Evolutionary conservation across 1,284 basidiomycete species (phyloP), one percentile per base, ranked within the genome.

Genomic region (Porodaedalea pini): DNA sequence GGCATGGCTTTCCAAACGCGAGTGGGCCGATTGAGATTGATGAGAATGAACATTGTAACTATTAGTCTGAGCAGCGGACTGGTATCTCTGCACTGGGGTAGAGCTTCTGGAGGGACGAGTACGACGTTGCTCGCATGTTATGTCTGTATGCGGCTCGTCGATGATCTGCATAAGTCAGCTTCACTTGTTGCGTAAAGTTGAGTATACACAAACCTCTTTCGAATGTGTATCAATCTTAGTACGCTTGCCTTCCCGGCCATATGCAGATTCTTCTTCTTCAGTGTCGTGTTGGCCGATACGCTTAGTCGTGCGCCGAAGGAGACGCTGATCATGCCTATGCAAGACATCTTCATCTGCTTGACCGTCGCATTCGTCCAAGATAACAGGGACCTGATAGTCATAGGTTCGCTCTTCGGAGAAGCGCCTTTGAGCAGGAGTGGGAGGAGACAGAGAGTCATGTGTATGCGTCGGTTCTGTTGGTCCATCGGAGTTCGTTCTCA

Each of bases 231-330:
- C 54, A 45, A 49, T 47, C 40, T 60, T 60, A 25, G 32, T 23
- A 27, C 58, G 54, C 29, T 60, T 60, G 4, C 43, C 50, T 25
- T 48, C 54, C 27, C 58, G 29, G 17, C 13, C 31, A 32, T 56
- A 29, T 23, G 23, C 11, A 2, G 23, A 23, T 17, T 51, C 49
- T 6, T 51, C 40, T 23, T 52, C 54, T 13, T 53, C 43, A 7
- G 21, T 17, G 13, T 37, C 32, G 17, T 51, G 31, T 36, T 51
- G 50, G 3, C 37, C 47, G 27, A 60, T 60, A 21, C 58, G 48
- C 43, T 60, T 60, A 2, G 50, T 56, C 17, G 51, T 32, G 19
- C 58, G 54, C 7, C 54, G 39, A 25, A 60, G 50, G 1, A 41
- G n/a, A 27, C 34, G 53, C 23, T 58, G 52, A 19, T 54, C 57